Conservation (phyloP, 176 grass and related monocot species). For the Luzula sylvatica region DNA sequence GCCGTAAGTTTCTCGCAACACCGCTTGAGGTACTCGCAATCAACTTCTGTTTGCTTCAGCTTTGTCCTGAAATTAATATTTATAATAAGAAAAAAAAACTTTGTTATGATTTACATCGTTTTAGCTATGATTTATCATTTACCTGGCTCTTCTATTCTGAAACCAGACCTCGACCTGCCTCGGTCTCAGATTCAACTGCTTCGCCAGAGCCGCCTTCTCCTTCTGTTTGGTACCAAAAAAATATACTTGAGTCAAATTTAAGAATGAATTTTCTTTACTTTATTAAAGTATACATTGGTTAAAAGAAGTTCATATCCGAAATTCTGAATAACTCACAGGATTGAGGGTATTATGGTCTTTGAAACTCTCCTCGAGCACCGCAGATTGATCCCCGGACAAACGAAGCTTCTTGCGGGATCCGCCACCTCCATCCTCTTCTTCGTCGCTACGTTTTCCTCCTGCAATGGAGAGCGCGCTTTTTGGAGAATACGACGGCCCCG, state of each 20-base stretch:
- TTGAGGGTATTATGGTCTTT: constrained; percentile 81
- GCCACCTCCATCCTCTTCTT: constrained; percentile 42
- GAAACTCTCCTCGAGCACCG: constrained; percentile 81
- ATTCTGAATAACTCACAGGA: constrained; percentile 33
- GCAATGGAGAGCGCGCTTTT: constrained; percentile 62
- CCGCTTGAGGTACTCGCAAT: constrained; percentile 70
- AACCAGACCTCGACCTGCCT: constrained; percentile 97
- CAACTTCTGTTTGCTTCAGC: constrained; percentile 93
- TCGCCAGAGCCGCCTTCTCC: constrained; percentile 77
- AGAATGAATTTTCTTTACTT: not conserved
- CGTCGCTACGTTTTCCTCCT: constrained; percentile 30
- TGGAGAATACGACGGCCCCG: constrained; percentile 47
- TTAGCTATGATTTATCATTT: not conserved
- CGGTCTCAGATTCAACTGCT: constrained; percentile 59
- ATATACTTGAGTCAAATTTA: not conserved
- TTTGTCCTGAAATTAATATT: constrained; percentile 37
- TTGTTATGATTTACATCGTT: not conserved
- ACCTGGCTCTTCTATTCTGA: constrained; percentile 85
- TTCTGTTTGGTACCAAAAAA: constrained; percentile 29
- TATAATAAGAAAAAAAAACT: not conserved
- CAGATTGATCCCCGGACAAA: constrained; percentile 68
- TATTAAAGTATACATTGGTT: not conserved
- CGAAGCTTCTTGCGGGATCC: constrained; percentile 88
- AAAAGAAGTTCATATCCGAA: not conserved
- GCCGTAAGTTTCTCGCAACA: constrained; percentile 69